phyloP scores from a whole-genome alignment of 2,329 filamentous ascomycete genomes.

The Cryphonectria carpinicola region DNA sequence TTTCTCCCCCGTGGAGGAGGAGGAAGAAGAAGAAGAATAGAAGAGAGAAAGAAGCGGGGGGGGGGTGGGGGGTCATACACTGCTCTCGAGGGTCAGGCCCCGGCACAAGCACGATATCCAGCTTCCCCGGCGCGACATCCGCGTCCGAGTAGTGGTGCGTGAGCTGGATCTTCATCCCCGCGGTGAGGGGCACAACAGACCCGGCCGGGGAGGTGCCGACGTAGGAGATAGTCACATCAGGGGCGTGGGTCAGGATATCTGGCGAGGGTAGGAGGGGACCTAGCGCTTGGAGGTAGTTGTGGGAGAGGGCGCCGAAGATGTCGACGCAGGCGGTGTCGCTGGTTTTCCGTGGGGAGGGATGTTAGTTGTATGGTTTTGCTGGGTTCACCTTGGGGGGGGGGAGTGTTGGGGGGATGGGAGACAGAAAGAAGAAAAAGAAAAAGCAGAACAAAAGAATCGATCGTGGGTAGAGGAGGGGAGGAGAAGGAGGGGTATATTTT shows the following conservation, averaged over 20 bases:
- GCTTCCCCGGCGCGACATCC: constrained; percentile 52
- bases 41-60: too few relatives aligned
- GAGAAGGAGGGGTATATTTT: background rate
- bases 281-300: constrained; percentile 46
- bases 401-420: background rate
- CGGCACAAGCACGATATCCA: constrained; percentile 56
- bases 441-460: background rate
- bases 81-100: constrained; percentile 48
- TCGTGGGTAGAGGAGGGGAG: background rate
- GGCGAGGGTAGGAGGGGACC: constrained; percentile 38
- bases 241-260: constrained; percentile 46
- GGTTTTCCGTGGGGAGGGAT: background rate
- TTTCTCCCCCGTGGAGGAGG: background rate
- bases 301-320: constrained; percentile 50
- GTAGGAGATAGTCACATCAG: constrained; percentile 49
- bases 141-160: constrained; percentile 50
- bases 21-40: background rate
- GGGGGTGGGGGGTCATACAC: constrained; percentile 31
- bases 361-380: background rate
- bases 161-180: constrained; percentile 42
- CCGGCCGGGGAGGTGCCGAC: constrained; percentile 45
- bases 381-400: background rate
- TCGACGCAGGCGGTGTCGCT: constrained; percentile 54
- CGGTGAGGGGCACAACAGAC: constrained; percentile 46
- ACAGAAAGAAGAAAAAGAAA: background rate